Conservation (phyloP, 495 filamentous ascomycete species). For the Clavariopsis aquatica region DNA sequence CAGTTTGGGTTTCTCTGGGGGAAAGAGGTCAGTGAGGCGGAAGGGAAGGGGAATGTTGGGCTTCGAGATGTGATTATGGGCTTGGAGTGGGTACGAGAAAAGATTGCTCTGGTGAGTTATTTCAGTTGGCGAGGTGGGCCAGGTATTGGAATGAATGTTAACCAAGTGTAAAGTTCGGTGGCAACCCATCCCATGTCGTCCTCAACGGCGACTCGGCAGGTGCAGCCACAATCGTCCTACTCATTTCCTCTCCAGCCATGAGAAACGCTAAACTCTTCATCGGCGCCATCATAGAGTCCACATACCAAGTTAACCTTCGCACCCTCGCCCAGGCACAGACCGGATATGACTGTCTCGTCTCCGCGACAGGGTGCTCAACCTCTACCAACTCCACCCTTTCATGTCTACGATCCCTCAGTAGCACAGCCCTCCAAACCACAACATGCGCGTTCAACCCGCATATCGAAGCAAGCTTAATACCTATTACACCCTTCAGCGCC, state of each 20-base stretch:
- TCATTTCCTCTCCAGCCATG: constrained; percentile 64
- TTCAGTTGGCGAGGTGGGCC: neutral
- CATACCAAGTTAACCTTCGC: constrained; percentile 62
- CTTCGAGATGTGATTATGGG: constrained; percentile 67
- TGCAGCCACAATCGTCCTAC: constrained; percentile 64
- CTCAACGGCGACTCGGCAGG: constrained; percentile 75
- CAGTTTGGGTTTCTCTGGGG: constrained; percentile 71
- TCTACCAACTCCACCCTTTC: constrained; percentile 53
- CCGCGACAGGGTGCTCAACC: constrained; percentile 55
- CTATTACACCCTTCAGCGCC: constrained; percentile 58
- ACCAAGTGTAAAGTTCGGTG: constrained; percentile 59
- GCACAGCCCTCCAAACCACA: constrained; percentile 52
- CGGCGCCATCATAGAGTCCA: constrained; percentile 60
- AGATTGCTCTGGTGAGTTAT: constrained; percentile 57
- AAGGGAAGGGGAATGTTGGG: constrained; percentile 66
- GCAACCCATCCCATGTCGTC: constrained; percentile 69
- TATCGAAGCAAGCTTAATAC: constrained; percentile 60
- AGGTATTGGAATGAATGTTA: neutral
- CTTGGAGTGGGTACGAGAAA: constrained; percentile 65
- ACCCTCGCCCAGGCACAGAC: constrained; percentile 63
- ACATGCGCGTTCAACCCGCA: constrained; percentile 61
- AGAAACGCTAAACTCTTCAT: constrained; percentile 48
- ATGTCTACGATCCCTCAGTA: constrained; percentile 56
- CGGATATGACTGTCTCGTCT: constrained; percentile 62
- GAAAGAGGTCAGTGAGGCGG: constrained; percentile 51